Percentiles rank a stretch among this genome's conserved stretches.
phyloP scores from a whole-genome alignment of 805 yeast genomes.

The Sporopachydermia quercuum region DNA sequence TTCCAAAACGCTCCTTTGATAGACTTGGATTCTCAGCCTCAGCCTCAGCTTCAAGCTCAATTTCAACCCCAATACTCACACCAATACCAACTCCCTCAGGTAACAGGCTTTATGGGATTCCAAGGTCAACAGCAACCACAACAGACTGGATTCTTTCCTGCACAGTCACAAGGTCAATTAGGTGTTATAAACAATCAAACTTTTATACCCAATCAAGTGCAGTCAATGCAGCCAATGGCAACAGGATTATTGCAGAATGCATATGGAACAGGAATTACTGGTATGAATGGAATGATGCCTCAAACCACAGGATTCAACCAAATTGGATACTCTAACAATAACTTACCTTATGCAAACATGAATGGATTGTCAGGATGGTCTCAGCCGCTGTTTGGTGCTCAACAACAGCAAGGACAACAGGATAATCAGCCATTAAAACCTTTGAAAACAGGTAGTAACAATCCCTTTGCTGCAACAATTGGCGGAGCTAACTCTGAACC shows the following conservation, averaged over 20 bases:
- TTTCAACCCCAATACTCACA: constrained; percentile 18
- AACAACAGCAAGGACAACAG: constrained; percentile 19
- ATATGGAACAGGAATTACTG: too few relatives aligned
- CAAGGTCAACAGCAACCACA: constrained; percentile 10
- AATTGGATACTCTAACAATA: not conserved
- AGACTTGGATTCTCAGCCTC: constrained; percentile 33
- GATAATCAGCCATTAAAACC: constrained; percentile 30
- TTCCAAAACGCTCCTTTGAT: constrained; percentile 31
- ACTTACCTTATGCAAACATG: constrained; percentile 1
- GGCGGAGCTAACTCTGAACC: constrained; percentile 2
- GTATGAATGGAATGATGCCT: not conserved
- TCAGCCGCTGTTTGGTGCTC: constrained; percentile 11
- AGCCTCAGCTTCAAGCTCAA: constrained; percentile 15
- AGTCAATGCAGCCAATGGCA: constrained; percentile 33
- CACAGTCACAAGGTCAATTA: too few relatives aligned
- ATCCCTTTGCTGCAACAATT: constrained; percentile 46
- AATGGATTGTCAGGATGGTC: constrained; percentile 7
- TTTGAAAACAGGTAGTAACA: constrained; percentile 56
- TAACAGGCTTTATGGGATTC: too few relatives aligned
- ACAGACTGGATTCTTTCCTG: constrained; percentile 8
- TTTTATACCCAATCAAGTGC: too few relatives aligned
- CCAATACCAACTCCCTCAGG: too few relatives aligned
- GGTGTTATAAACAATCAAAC: too few relatives aligned
- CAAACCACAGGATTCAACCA: constrained; percentile 4
- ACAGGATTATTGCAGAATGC: constrained; percentile 41